A percentile compares a stretch with the other conserved stretches of the same genome.
phyloP scores from a whole-genome alignment of 2,329 filamentous ascomycete species.

The Pezicula neosporulosa region DNA sequence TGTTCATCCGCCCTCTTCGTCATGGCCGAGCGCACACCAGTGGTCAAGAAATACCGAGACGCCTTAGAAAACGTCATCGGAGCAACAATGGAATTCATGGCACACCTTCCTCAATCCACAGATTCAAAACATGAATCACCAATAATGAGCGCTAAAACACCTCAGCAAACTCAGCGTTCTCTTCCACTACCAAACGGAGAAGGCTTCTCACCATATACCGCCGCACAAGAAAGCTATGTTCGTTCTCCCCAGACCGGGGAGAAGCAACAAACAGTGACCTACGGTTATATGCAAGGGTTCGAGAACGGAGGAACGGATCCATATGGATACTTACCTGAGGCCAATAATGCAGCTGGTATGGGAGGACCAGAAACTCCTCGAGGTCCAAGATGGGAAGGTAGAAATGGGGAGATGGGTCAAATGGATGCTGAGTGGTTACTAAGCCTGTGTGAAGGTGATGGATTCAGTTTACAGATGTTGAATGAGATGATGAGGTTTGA shows the following conservation, averaged over 20 bases:
- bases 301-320: slow-evolving; percentile 5
- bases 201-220: slow-evolving; percentile 9
- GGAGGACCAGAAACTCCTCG: not conserved
- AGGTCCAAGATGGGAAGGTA: slow-evolving; percentile 13
- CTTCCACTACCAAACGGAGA: not conserved
- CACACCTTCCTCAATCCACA: not conserved
- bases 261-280: not conserved
- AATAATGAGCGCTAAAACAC: not conserved
- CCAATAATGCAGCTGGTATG: slow-evolving; percentile 9
- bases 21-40: slow-evolving; percentile 40
- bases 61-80: slow-evolving; percentile 38
- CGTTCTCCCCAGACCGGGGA: slow-evolving; percentile 4
- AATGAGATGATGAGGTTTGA: slow-evolving; percentile 10
- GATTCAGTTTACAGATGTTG: slow-evolving; percentile 6
- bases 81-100: slow-evolving; percentile 35
- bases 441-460: slow-evolving; percentile 14
- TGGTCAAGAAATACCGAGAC: slow-evolving; percentile 40
- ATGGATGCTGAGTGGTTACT: slow-evolving; percentile 23
- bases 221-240: slow-evolving; percentile 14
- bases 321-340: slow-evolving; percentile 13
- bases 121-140: not conserved
- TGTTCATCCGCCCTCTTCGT: slow-evolving; percentile 42
- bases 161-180: slow-evolving; percentile 1
- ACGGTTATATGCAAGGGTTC: slow-evolving; percentile 3
- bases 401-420: slow-evolving; percentile 21